Base-by-base conservation (phyloP, 495 filamentous ascomycete species). In the Rhizodiscina lignyota region DNA sequence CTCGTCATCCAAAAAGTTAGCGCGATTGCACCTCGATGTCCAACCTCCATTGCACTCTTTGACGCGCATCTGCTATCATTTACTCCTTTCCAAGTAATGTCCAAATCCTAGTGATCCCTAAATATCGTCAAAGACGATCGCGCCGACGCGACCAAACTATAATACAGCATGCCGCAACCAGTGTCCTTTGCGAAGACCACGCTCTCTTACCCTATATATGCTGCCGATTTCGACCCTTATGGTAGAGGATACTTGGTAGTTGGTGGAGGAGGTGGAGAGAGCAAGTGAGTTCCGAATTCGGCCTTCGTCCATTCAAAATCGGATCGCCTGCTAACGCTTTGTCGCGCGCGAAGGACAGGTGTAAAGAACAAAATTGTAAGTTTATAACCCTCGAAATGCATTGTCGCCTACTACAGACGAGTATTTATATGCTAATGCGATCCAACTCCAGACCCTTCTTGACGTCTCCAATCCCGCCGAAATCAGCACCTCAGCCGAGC, bases 361-460 rank as follows among this genome's bases (percentile, higher is more conserved):
- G 83, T 94, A 22, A 72, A 74, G 20, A 97, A 94, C 57, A 87
- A 86, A 58, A 84, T 96, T 53, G 82, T 78, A 52, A 61, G 70
- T 61, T 17, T 15, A 33, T n/a, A 10, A 6, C 6, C 30, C 30
- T n/a, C n/a, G 17, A 6, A 12, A 21, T 35, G 40, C 33, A 36
- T 38, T 8, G 11, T 12, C 8, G 8, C 17, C 30, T 8, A 8
- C 6, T 10, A 17, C 10, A 6, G 8, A 18, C 8, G 10, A 12
- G 30, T 11, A 21, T 19, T 28, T 35, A 16, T 35, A 12, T 35
- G 10, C 8, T 32, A 32, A 10, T 16, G 30, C 10, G 10, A 8
- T 27, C 4, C 22, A 17, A 30, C 32, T 17, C 20, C 43, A 83
- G 79, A 76, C 69, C 18, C 58, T 84, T 20, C 60, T 94, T 20